Base-by-base conservation (phyloP, 2,329 filamentous ascomycete genomes). In the Ophiostoma triangulosporum region DNA sequence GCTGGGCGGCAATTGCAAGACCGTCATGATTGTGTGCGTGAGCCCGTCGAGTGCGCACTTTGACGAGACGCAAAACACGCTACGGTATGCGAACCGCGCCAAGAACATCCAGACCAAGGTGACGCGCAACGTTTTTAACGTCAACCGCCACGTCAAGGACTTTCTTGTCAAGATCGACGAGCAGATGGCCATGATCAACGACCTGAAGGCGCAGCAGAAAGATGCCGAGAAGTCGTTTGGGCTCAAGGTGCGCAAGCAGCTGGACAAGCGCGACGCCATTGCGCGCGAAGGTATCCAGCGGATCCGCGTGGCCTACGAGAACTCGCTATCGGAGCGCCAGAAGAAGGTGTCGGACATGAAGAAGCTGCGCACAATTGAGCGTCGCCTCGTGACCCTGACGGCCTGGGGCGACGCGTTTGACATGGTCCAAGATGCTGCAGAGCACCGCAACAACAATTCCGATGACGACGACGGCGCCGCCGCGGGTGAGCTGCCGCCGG, bases 61-160 rank as follows among this genome's bases (percentile, higher is more conserved):
- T 62, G 93, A 98, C 67, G 93, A 98, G 70, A 96, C 91, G 0
- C 93, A 98, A 63, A 98, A 98, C 68, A 98, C 93, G 0, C 75
- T 98, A 17, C 86, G 94, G 62, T 98, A 98, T 64, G 93, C 93
- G 50, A 97, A 98, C 68, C 80, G 93, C 60, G 93, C 93, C 56
- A 98, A 98, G 78, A 98, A 98, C 64, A 98, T 98, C 65, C 94
- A 97, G 71, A 98, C 93, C 56, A 98, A 98, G 75, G 89, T 96
- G 54, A 96, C 93, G n/a, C 83, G 90, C 63, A 98, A 98, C 65
- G 90, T 97, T 24, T 98, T 94, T 72, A 98, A 98, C 66, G 93
- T 98, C 59, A 96, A 98, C 67, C 86, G 93, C 57, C 93, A 98
- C 69, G 93, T 98, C 63, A 98, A 98, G 73, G 93, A 98, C 69